Percentiles rank a stretch among this genome's conserved stretches.
Evolutionary conservation across 305 asterid species (phyloP).

Genomic region (Solanum hybrid): DNA sequence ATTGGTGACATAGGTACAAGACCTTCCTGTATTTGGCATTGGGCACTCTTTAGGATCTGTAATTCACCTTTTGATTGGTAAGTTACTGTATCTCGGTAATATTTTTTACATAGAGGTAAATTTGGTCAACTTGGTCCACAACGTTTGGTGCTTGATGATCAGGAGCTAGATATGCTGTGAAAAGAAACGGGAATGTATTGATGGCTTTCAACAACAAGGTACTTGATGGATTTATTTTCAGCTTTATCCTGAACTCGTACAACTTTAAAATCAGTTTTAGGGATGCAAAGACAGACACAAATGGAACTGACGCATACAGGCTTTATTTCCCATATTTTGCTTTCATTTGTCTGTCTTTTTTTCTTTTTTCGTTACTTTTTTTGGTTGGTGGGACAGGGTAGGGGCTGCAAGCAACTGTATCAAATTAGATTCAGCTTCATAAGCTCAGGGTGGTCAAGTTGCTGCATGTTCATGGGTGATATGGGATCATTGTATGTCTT

Average conservation of each 20-base stretch:
- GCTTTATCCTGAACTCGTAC: neutral
- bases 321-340: neutral
- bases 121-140: slow-evolving; percentile 1
- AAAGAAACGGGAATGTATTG: slow-evolving; percentile 70
- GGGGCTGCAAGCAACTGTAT: neutral
- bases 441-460: neutral
- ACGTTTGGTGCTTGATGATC: slow-evolving; percentile 28
- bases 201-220: slow-evolving; percentile 96
- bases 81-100: neutral
- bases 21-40: slow-evolving; percentile 80
- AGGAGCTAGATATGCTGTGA: slow-evolving; percentile 95
- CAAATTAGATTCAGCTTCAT: neutral
- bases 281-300: neutral
- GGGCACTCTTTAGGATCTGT: slow-evolving; percentile 95
- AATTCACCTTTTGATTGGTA: slow-evolving; percentile 91
- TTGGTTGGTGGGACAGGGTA: neutral
- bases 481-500: neutral
- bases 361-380: neutral
- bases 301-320: neutral
- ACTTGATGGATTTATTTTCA: slow-evolving; percentile 1
- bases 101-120: slow-evolving; percentile 2
- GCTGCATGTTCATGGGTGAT: neutral
- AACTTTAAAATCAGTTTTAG: neutral
- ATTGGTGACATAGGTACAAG: slow-evolving; percentile 46
- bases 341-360: neutral